phyloP scores from a whole-genome alignment of 345 rosid genomes.

The Anacardium occidentale region DNA sequence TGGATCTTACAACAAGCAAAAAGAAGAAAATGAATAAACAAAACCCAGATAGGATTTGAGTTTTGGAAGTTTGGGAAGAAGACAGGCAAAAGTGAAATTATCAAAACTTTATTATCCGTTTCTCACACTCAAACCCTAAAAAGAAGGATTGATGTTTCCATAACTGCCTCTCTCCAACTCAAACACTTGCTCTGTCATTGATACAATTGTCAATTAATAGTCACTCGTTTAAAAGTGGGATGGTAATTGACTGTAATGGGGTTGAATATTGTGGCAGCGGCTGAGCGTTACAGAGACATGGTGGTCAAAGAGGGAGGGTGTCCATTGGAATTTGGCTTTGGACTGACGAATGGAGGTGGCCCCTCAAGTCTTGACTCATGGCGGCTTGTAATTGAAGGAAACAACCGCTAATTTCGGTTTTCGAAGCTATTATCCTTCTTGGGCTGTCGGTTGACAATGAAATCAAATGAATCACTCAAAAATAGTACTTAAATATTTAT shows the following conservation, averaged over 20 bases:
- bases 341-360: background rate
- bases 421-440: background rate
- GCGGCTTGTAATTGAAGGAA: background rate
- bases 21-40: background rate
- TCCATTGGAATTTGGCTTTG: background rate
- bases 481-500: no score
- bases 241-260: background rate
- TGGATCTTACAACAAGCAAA: background rate
- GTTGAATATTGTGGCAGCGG: background rate
- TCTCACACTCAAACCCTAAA: background rate
- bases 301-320: background rate
- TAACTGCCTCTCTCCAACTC: background rate
- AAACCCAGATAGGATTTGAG: background rate
- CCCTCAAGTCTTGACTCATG: background rate
- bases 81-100: background rate
- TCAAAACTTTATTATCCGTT: background rate
- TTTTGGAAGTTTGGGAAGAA: background rate
- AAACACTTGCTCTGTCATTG: background rate
- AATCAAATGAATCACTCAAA: no score
- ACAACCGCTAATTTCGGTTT: constrained; percentile 9
- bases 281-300: background rate
- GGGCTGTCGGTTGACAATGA: background rate
- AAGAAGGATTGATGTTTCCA: background rate
- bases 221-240: no score
- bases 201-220: background rate